Evolutionary conservation across 1,139 yeast genomes (phyloP).

Genomic region (Debaryomycetaceae sp.): DNA sequence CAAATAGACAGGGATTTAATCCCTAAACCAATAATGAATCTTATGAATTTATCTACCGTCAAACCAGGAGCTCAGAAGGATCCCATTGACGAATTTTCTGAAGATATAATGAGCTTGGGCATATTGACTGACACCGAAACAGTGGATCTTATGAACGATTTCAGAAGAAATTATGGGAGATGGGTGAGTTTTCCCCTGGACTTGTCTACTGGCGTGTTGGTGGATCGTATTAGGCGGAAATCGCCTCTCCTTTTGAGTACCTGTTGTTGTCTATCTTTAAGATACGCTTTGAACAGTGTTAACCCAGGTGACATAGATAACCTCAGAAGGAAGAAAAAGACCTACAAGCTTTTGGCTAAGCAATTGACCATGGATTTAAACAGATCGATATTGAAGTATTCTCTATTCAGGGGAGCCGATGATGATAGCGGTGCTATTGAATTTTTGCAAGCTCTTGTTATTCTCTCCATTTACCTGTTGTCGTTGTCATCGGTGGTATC

Average conservation of each 20-base stretch:
- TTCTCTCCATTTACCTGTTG: constrained; percentile 58
- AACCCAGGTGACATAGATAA: constrained; percentile 19
- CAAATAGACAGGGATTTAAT: constrained; percentile 25
- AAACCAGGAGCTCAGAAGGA: background rate
- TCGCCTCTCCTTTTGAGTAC: constrained; percentile 66
- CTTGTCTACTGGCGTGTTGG: constrained; percentile 46
- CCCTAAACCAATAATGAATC: constrained; percentile 45
- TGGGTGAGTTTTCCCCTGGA: constrained; percentile 75
- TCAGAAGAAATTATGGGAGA: constrained; percentile 66
- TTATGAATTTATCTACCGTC: constrained; percentile 27
- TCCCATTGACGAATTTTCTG: background rate
- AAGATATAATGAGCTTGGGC: constrained; percentile 23
- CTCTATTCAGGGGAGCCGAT: constrained; percentile 17
- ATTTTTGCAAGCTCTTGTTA: constrained; percentile 62
- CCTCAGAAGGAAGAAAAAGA: constrained; percentile 15
- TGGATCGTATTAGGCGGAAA: constrained; percentile 48
- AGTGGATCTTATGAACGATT: constrained; percentile 49
- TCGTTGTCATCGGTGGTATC: constrained; percentile 51
- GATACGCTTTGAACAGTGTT: constrained; percentile 37
- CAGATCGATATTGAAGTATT: constrained; percentile 30
- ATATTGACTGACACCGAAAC: constrained; percentile 52
- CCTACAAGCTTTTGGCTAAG: constrained; percentile 23
- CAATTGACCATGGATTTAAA: constrained; percentile 44
- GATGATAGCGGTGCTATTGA: constrained; percentile 42
- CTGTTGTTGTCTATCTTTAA: constrained; percentile 59